Base-by-base conservation (phyloP, 2,329 filamentous ascomycete species). In the Colletotrichum paranaense region DNA sequence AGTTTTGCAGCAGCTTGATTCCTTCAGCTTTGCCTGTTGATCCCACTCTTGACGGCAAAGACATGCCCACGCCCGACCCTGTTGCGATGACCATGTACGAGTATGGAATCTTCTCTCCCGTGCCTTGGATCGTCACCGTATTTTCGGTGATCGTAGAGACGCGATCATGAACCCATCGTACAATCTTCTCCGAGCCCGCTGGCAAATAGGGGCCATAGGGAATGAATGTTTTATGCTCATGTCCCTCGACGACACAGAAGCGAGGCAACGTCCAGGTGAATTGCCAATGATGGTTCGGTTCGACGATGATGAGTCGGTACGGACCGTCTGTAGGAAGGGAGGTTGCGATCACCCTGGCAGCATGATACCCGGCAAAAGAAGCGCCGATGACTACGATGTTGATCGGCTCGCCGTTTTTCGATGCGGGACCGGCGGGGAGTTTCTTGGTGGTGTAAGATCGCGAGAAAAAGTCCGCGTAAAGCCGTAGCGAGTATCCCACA, bases 271-370 rank as follows among this genome's bases (percentile, higher is more conserved):
- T 85, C 85, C 89, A 92, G 0, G 88, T 88, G 76, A 89, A 91
- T 75, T 92, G 87, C 78, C 92, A 90, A 78, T 92, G 90, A 4
- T 85, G 86, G 77, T 90, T 89, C 58, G 87, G 88, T 78, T 92
- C 90, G 32, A 92, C 78, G 4, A 92, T 81, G 0, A 92, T 81
- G 4, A 91, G 85, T 4, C 84, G 84, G 78, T 87, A 90, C 9
- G 78, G 80, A 42, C 81, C 83, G 42, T 85, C 80, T 0, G 84
- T 82, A 0, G 89, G 86, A 0, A 92, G 79, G 5, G 84, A 81
- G 26, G 83, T 80, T n/a, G 86, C 82, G 5, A 92, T 84, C 11
- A 84, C 80, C n/a, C 83, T 82, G 0, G 86, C 86, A 6, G 85
- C 83, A 57, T 87, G 83, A 73, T 86, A 85, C 2, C 90, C 90